A percentile compares a stretch with the other conserved stretches of the same genome.
Conservation (phyloP, 768 basidiomycete genomes). For the Dioszegia crocea region DNA sequence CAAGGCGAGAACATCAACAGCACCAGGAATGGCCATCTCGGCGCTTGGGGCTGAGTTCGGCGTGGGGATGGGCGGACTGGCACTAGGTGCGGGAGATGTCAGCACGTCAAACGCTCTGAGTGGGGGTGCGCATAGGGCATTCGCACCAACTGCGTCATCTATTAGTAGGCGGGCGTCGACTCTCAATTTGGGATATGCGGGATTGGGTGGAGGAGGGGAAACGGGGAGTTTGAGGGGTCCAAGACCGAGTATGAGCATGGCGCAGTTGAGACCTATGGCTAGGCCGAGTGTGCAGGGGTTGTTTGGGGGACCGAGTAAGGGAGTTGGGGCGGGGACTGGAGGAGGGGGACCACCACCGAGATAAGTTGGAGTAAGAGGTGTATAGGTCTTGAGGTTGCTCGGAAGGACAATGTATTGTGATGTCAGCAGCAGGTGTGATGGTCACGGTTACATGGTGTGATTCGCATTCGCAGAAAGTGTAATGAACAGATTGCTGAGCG, state of each 20-base stretch:
- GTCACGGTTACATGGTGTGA: too few relatives aligned
- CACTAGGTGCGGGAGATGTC: background rate
- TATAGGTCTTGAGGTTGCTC: background rate
- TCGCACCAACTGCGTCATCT: background rate
- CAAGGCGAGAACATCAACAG: background rate
- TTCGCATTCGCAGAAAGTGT: too few relatives aligned
- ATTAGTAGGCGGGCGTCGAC: conserved; percentile 5
- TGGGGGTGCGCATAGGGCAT: background rate
- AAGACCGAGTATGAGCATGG: conserved; percentile 14
- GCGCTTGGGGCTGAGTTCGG: background rate
- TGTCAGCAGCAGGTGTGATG: too few relatives aligned
- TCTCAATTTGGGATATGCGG: background rate
- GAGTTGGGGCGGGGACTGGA: background rate
- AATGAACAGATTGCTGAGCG: too few relatives aligned
- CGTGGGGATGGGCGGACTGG: background rate
- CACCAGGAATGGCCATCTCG: conserved; percentile 2
- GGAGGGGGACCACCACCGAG: background rate
- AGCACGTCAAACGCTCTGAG: background rate
- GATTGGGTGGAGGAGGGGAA: background rate
- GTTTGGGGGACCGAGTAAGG: background rate
- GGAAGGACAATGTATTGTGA: background rate
- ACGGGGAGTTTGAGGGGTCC: conserved; percentile 6
- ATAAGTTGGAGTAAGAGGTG: background rate
- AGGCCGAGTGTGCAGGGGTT: conserved; percentile 8
- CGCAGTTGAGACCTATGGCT: background rate